Conservation (phyloP, 768 basidiomycete species). For the Saitozyma podzolica region DNA sequence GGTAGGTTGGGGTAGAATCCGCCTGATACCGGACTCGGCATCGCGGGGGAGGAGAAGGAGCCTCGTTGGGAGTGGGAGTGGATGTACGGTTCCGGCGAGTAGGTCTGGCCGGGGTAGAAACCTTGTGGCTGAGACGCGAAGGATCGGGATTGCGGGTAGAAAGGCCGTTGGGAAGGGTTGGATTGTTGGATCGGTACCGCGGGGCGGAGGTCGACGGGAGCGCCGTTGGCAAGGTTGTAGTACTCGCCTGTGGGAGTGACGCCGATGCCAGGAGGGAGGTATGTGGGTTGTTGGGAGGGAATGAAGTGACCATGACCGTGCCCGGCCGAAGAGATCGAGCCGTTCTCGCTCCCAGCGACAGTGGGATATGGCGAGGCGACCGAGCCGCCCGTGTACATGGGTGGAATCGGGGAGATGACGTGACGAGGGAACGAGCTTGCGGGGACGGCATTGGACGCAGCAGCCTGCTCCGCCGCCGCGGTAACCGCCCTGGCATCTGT, state of each 20-base stretch:
- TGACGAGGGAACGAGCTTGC: too few species aligned
- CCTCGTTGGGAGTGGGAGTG: slow-evolving; percentile 14
- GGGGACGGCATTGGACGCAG: too few species aligned
- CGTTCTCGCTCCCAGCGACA: slow-evolving; percentile 15
- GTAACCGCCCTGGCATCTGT: too few species aligned
- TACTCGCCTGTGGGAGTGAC: slow-evolving; percentile 20
- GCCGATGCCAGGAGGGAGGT: slow-evolving; percentile 18
- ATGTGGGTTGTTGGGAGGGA: too few species aligned
- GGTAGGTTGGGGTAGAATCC: not conserved
- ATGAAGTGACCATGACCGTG: slow-evolving; percentile 10
- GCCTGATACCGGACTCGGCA: not conserved
- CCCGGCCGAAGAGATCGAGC: slow-evolving; percentile 19
- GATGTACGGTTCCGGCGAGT: slow-evolving; percentile 12
- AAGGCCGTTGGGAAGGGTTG: slow-evolving; percentile 7
- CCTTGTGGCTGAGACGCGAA: slow-evolving; percentile 10
- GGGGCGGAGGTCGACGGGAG: slow-evolving; percentile 16
- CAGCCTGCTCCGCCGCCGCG: too few species aligned
- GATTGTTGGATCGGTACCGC: not conserved
- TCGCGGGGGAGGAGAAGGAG: slow-evolving; percentile 17
- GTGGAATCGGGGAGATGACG: too few species aligned
- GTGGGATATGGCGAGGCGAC: slow-evolving; percentile 7
- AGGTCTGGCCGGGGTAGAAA: slow-evolving; percentile 12
- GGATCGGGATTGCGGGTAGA: slow-evolving; percentile 9
- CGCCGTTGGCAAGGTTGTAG: slow-evolving; percentile 15
- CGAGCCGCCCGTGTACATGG: not conserved